Evolutionary conservation across 192 early-diverging fungal genomes (phyloP), one percentile per base, ranked within the genome.

Genomic region (Backusella morwellensis): DNA sequence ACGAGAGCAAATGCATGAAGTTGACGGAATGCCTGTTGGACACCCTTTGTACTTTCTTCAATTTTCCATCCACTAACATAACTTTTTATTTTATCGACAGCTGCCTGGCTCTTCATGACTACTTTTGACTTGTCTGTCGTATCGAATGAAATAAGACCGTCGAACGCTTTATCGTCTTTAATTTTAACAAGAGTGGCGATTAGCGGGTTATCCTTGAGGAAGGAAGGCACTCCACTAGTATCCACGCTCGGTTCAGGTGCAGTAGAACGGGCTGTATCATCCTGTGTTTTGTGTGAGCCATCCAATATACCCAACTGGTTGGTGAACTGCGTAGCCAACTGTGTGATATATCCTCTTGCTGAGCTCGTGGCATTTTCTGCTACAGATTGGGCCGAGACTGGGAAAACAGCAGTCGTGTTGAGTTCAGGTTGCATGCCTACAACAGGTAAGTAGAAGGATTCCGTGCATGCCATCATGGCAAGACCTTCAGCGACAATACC

Each of bases 401-500:
- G 35, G 11, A 74, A 23, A 54, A 59, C 50, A 3, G 5, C 70
- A 68, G 67, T 67, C 14, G 56, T 74, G 7, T 17, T 19, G 35
- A 63, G 56, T 1, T 40, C 41, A 42, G 83, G 80, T 0, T 40
- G 44, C 11, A 68, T 69, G 9, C 66, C 66, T 15, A 80, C 34
- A 11, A 84, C 35, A 1, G 74, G 29, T 23, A 54, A 17, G 74
- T 86, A 81, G 35, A 56, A 44, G 0, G 35, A 17, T 2, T 77
- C 74, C 21, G 88, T 86, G 5, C 86, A 76, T 34, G 86, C 86
- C 9, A 78, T 78, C 84, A 87, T 82, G 0, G 88, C 84, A 34
- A 90, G 74, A 3, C 88, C 90, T 35, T 82, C 85, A 9, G 86
- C 89, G 7, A 84, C 78, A 38, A 88, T 82, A 36, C 85, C 83